phyloP scores from a whole-genome alignment of 768 basidiomycete species.

The Rhizopogon sp. region DNA sequence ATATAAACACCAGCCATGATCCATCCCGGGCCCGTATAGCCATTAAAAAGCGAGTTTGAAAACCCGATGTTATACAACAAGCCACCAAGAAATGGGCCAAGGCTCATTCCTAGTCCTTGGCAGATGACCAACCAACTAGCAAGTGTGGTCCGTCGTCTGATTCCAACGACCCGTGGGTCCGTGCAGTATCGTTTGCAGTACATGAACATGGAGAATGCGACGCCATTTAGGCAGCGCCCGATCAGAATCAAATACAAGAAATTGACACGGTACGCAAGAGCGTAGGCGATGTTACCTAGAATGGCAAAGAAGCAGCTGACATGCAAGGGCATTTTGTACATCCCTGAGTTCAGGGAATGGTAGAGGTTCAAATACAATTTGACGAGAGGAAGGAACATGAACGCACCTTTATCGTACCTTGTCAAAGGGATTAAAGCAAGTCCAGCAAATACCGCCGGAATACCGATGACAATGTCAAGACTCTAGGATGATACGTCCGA shows the following conservation, averaged over 20 bases:
- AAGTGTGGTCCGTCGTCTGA: conserved; percentile 57
- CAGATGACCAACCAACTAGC: conserved; percentile 61
- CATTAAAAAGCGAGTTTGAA: conserved; percentile 55
- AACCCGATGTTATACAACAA: conserved; percentile 59
- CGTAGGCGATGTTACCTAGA: conserved; percentile 56
- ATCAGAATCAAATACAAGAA: conserved; percentile 68
- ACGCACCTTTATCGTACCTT: conserved; percentile 51
- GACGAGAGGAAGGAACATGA: background rate
- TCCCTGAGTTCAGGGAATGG: conserved; percentile 33
- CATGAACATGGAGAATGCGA: conserved; percentile 62
- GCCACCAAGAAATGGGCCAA: conserved; percentile 62
- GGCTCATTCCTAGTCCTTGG: conserved; percentile 56
- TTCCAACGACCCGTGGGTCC: conserved; percentile 62
- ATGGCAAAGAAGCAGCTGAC: conserved; percentile 49
- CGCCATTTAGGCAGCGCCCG: conserved; percentile 59
- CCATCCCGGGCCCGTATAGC: conserved; percentile 65
- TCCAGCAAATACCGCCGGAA: conserved; percentile 60
- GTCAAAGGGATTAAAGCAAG: conserved; percentile 52
- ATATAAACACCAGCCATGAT: conserved; percentile 52
- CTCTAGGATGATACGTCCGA: no score
- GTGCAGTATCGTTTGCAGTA: conserved; percentile 66
- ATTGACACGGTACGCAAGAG: conserved; percentile 51
- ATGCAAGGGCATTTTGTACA: conserved; percentile 49
- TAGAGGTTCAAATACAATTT: background rate
- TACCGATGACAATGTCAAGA: no score